Evolutionary conservation across 2,329 filamentous ascomycete genomes (phyloP).

Genomic region (Polychaeton citri): DNA sequence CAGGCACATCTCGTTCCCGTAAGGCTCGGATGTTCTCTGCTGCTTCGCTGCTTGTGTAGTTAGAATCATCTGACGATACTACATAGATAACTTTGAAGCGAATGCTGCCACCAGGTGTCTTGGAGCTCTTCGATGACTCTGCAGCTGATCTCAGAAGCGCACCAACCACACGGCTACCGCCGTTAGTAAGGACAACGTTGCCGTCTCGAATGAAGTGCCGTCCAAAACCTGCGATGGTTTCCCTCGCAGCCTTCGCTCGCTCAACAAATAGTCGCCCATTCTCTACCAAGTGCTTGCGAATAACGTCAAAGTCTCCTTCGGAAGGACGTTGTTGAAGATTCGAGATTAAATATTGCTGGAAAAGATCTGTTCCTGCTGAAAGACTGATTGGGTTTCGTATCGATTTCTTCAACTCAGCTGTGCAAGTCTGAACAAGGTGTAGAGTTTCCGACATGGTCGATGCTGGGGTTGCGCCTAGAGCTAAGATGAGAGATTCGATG

Average conservation of each 20-base stretch:
- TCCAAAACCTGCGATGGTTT: slow-evolving; percentile 70
- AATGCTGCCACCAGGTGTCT: slow-evolving; percentile 34
- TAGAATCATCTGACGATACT: slow-evolving; percentile 19
- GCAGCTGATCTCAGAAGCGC: slow-evolving; percentile 63
- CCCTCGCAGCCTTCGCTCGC: slow-evolving; percentile 70
- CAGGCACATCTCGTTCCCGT: slow-evolving; percentile 61
- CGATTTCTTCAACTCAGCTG: slow-evolving; percentile 59
- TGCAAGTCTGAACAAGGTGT: slow-evolving; percentile 66
- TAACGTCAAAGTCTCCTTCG: slow-evolving; percentile 56
- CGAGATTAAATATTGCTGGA: slow-evolving; percentile 82
- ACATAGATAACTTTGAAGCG: slow-evolving; percentile 74
- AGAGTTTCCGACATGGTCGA: slow-evolving; percentile 91
- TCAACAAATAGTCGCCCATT: slow-evolving; percentile 81
- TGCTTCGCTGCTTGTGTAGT: slow-evolving; percentile 45
- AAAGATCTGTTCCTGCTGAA: slow-evolving; percentile 86
- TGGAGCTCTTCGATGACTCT: slow-evolving; percentile 35
- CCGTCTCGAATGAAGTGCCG: slow-evolving; percentile 67
- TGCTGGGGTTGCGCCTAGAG: slow-evolving; percentile 65
- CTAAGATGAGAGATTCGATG: slow-evolving; percentile 79
- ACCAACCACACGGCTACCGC: slow-evolving; percentile 72
- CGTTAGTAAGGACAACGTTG: slow-evolving; percentile 76
- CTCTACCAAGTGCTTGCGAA: slow-evolving; percentile 68
- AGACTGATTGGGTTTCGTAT: slow-evolving; percentile 84
- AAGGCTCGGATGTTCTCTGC: slow-evolving; percentile 58
- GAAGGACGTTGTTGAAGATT: slow-evolving; percentile 47